These are phyloP conservation scores for Diaporthe helianthi DNA, from an alignment of 2,329 filamentous ascomycete genomes.

Conservation along the genomic window DNA sequence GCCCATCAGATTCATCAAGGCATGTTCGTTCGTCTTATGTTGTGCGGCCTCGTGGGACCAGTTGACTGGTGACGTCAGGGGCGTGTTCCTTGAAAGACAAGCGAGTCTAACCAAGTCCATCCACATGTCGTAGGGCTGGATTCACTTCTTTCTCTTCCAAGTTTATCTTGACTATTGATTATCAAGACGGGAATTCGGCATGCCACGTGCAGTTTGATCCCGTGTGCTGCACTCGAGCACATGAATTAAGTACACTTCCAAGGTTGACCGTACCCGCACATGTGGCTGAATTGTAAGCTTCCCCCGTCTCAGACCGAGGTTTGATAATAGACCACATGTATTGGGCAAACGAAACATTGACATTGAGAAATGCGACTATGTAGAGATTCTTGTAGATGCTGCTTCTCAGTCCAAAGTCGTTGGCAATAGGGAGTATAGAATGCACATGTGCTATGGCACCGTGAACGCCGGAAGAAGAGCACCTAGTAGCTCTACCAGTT, in stretches of 20 bases:
- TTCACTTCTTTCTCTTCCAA: too few species aligned
- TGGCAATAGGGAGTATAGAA: too few species aligned
- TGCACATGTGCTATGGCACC: too few species aligned
- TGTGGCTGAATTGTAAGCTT: not conserved
- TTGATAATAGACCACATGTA: not conserved
- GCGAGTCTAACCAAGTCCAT: constrained; percentile 11
- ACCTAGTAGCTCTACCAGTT: too few species aligned
- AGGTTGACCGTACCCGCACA: not conserved
- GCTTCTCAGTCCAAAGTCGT: too few species aligned
- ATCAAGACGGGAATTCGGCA: constrained; percentile 1
- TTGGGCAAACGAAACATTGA: not conserved
- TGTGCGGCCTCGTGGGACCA: not conserved
- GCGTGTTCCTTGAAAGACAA: not conserved
- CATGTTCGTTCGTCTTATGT: constrained; percentile 19
- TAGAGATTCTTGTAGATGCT: too few species aligned
- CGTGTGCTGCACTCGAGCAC: not conserved
- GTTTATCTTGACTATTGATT: not conserved
- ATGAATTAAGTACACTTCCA: too few species aligned
- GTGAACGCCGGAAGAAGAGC: too few species aligned
- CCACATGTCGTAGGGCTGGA: constrained; percentile 1
- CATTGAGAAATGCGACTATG: not conserved
- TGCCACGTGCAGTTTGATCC: not conserved
- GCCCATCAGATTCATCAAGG: not conserved
- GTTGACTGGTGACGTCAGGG: constrained; percentile 24
- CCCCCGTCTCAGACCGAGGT: not conserved